Base-by-base conservation (phyloP, 2,329 filamentous ascomycete species). In the Epichloe glyceriae region DNA sequence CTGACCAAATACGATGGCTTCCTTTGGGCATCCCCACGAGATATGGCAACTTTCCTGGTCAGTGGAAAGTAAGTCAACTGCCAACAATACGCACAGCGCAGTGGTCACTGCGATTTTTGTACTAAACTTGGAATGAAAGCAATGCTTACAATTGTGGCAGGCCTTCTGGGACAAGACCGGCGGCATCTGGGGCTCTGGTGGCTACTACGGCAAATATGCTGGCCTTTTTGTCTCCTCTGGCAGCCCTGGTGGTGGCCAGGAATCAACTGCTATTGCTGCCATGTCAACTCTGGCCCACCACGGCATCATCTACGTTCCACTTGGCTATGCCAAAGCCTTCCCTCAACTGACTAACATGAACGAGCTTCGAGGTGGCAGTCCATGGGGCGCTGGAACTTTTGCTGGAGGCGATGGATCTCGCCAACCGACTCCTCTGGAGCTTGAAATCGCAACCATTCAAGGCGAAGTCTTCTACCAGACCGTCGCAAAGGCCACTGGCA, bases 301-400 rank as follows among this genome's bases (percentile, higher is more conserved):
- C 75, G 93, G 93, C 63, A 85, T 97, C 73, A 85, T 93, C 75
- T 97, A 85, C 68, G 89, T 97, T n/a, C 93, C 93, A 46, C 77
- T 97, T 50, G 93, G 93, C 51, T 97, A 95, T 76, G 84, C 86
- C 71, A 86, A 83, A 61, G 72, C 81, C 47, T 96, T 95, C 65
- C 65, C 65, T 53, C 70, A 81, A 56, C 70, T 95, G 57, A 66
- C 82, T 57, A 83, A 90, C 70, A 68, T 95, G 37, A 65, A 64
- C 33, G 89, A 96, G 75, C 76, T 93, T 56, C 87, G 86, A 66
- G 93, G 93, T 63, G 93, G 93, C 55, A 82, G 78, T 54, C 77
- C 93, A 39, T 98, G 93, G 93, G 93, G 91, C 62, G 90, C 91
- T 35, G 93, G 93, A 64, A 95, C 91, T 57, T 94, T 95, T 61